Conservation (phyloP, 805 yeast genomes). For the Cyberlindnera subsufficiens region DNA sequence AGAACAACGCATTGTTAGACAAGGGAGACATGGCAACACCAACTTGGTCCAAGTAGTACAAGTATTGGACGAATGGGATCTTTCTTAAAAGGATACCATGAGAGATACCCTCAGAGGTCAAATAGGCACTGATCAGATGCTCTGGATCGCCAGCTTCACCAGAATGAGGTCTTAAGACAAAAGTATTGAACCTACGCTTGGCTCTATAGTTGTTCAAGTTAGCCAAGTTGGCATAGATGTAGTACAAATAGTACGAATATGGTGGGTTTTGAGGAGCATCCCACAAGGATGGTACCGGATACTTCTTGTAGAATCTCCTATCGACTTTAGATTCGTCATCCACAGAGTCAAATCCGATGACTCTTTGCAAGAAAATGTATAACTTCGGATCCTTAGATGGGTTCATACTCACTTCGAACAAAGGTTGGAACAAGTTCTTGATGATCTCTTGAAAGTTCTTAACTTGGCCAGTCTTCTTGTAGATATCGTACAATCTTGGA, state of each 20-base stretch:
- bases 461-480: constrained; percentile 71
- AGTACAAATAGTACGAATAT: constrained; percentile 92
- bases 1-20: constrained; percentile 91
- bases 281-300: constrained; percentile 87
- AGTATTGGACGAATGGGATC: constrained; percentile 89
- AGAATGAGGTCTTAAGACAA: constrained; percentile 95
- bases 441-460: constrained; percentile 69
- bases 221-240: constrained; percentile 79
- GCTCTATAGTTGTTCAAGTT: constrained; percentile 82
- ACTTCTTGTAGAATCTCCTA: constrained; percentile 72
- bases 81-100: constrained; percentile 94
- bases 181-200: constrained; percentile 72
- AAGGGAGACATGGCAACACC: constrained; percentile 98
- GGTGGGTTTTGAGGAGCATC: constrained; percentile 79
- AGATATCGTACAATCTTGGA: constrained; percentile 88
- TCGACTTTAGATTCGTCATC: constrained; percentile 96
- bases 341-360: constrained; percentile 95
- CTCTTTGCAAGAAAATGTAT: constrained; percentile 83
- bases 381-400: constrained; percentile 90
- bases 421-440: constrained; percentile 75
- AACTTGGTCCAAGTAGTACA: constrained; percentile 89
- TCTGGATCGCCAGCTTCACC: constrained; percentile 99
- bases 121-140: constrained; percentile 83
- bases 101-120: constrained; percentile 87
- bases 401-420: constrained; percentile 82